phyloP scores from a whole-genome alignment of 495 filamentous ascomycete species.

The Penicillium macrosclerotiorum region DNA sequence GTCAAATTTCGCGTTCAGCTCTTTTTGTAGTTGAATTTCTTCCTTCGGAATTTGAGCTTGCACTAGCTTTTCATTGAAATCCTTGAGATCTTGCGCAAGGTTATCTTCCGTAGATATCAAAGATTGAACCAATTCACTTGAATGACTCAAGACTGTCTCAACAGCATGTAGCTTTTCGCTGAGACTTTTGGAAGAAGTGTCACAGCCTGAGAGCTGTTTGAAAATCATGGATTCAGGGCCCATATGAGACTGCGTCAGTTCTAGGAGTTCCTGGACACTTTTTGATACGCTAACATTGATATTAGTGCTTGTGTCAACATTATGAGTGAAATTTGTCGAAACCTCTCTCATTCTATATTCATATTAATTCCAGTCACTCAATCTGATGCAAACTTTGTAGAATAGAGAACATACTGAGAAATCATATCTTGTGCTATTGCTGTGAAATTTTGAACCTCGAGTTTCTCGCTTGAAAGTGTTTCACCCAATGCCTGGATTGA shows the following conservation, averaged over 20 bases:
- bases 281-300: constrained; percentile 12
- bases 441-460: constrained; percentile 21
- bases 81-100: constrained; percentile 21
- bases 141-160: constrained; percentile 16
- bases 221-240: constrained; percentile 21
- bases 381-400: too few species aligned
- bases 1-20: constrained; percentile 11
- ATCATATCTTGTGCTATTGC: constrained; percentile 11
- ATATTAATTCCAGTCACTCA: too few species aligned
- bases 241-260: constrained; percentile 16
- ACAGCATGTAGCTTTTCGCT: constrained; percentile 17
- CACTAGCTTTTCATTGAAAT: constrained; percentile 18
- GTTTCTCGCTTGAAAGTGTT: constrained; percentile 11
- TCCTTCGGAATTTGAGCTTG: constrained; percentile 19
- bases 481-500: constrained; percentile 19
- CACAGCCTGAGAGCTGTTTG: constrained; percentile 21
- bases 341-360: constrained; percentile 25
- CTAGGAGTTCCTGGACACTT: constrained; percentile 20
- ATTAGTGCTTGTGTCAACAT: constrained; percentile 14
- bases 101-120: constrained; percentile 13
- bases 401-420: constrained; percentile 22
- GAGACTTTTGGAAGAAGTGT: constrained; percentile 11
- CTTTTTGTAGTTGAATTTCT: constrained; percentile 9
- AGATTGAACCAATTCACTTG: constrained; percentile 16
- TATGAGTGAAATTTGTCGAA: constrained; percentile 12